Evolutionary conservation across 345 rosid genomes (phyloP), one percentile per base, ranked within the genome.

Genomic region (Litchi chinensis): DNA sequence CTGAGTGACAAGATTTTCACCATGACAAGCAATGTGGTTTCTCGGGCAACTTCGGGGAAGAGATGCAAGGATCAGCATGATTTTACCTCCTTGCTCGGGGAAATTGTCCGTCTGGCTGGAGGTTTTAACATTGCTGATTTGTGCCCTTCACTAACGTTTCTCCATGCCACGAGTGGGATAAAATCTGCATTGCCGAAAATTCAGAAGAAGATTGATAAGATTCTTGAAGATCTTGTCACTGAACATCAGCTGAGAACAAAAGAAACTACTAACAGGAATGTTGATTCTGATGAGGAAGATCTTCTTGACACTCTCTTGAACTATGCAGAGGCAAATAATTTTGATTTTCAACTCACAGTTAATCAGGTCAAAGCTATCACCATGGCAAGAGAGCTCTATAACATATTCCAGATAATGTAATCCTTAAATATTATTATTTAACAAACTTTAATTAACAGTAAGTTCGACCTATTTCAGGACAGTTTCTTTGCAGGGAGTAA

Each of bases 401-500:
- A 16, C 16, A 44, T 32, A 54, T 22, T 52, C 1, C n/a, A 4
- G 57, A 16, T 15, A 5, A 52, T 10, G 0, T 52, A 54, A 54
- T 50, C 56, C 19, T 50, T 15, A 13, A 50, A 50, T 5, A 50
- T 54, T 54, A 54, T 54, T 10, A 54, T 6, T 16, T 19, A 54
- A 3, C n/a, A 54, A 54, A 5, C 59, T 54, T 54, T 54, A 54
- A 54, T 54, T n/a, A 54, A 54, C n/a, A 0, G 8, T 54, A n/a
- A 54, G 6, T 11, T 19, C 11, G 3, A 2, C 66, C 6, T 13
- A 22, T 8, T 69, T 70, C n/a, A 78, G 85, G 85, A 78, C 8
- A 67, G 78, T 16, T 74, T 78, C 48, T 54, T 71, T 2, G 85
- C 79, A 21, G 85, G 76, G 65, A 78, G 69, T 70, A 79, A 82